Evolutionary conservation across 2,329 filamentous ascomycete genomes (phyloP).

Genomic region (Pezicula neosporulosa): DNA sequence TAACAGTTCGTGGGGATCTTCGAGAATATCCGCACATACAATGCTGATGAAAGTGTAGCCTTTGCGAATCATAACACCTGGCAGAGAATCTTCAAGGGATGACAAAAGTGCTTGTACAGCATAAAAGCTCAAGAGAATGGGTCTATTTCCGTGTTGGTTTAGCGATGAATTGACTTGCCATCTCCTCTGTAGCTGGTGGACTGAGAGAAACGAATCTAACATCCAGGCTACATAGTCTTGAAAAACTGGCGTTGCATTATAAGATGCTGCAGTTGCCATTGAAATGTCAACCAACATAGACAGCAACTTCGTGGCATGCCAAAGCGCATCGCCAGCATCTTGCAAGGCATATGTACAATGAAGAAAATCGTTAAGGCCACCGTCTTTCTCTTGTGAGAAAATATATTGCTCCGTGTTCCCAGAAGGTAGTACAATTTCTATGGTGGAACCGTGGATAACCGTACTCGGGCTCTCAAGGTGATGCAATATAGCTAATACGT

Average conservation of each 20-base stretch:
- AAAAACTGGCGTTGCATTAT: conserved; percentile 25
- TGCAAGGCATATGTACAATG: conserved; percentile 23
- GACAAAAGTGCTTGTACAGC: conserved; percentile 20
- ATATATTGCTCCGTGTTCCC: conserved; percentile 11
- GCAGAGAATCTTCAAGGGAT: conserved; percentile 10
- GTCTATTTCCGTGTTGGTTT: conserved; percentile 8
- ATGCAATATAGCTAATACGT: conserved; percentile 20
- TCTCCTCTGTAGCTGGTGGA: conserved; percentile 19
- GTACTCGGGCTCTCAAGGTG: conserved; percentile 17
- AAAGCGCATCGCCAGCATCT: conserved; percentile 16
- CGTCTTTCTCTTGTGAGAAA: conserved; percentile 5
- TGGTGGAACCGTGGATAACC: conserved; percentile 6
- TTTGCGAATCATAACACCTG: conserved; percentile 24
- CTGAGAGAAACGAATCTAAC: conserved; percentile 23
- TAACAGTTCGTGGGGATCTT: conserved; percentile 10
- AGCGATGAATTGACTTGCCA: conserved; percentile 10
- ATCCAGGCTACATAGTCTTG: conserved; percentile 29
- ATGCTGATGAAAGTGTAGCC: conserved; percentile 22
- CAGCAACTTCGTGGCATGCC: conserved; percentile 22
- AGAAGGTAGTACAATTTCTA: conserved; percentile 18
- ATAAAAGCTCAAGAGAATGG: conserved; percentile 10
- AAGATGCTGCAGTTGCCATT: conserved; percentile 16
- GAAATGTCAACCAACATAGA: conserved; percentile 26
- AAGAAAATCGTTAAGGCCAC: neutral
- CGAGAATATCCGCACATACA: conserved; percentile 22